A percentile compares a stretch with the other conserved stretches of the same genome.
Conservation (phyloP, 1,284 basidiomycete genomes). For the Tilletia walkeri region DNA sequence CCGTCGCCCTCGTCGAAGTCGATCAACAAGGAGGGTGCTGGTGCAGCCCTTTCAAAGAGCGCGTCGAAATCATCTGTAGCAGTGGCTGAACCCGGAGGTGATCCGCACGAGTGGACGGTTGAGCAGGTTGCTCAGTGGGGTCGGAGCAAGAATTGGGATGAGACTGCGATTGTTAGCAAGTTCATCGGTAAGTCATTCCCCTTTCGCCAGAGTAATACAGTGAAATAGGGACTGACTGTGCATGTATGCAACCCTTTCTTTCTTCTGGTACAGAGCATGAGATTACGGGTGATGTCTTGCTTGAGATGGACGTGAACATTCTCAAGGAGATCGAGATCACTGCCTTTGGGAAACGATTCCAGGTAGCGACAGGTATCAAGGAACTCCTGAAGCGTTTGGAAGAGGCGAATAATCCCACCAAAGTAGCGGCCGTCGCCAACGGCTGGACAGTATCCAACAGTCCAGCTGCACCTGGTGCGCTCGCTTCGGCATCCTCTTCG, state of each 20-base stretch:
- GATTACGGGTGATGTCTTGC: conserved; percentile 91
- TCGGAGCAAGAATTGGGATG: conserved; percentile 77
- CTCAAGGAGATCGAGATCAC: conserved; percentile 94
- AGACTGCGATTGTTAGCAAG: conserved; percentile 71
- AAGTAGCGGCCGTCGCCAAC: conserved; percentile 15
- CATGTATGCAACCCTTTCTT: background rate
- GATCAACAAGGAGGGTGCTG: background rate
- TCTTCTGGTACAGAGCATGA: conserved; percentile 66
- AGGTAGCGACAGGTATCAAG: conserved; percentile 86
- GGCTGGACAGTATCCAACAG: background rate
- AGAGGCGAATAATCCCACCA: conserved; percentile 22
- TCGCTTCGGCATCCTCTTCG: background rate
- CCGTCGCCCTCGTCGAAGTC: background rate
- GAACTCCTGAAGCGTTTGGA: conserved; percentile 65
- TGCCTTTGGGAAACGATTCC: conserved; percentile 92
- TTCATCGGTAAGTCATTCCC: conserved; percentile 59
- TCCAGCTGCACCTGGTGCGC: background rate
- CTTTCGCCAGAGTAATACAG: background rate
- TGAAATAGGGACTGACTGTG: too few species aligned
- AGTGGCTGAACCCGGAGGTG: conserved; percentile 26
- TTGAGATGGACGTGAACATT: conserved; percentile 86
- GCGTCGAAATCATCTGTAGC: too few species aligned
- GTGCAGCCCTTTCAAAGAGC: too few species aligned
- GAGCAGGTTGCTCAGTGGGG: conserved; percentile 90
- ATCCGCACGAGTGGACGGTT: conserved; percentile 76